Base-by-base conservation (phyloP, 2,329 filamentous ascomycete genomes). In the Calonectria montana region DNA sequence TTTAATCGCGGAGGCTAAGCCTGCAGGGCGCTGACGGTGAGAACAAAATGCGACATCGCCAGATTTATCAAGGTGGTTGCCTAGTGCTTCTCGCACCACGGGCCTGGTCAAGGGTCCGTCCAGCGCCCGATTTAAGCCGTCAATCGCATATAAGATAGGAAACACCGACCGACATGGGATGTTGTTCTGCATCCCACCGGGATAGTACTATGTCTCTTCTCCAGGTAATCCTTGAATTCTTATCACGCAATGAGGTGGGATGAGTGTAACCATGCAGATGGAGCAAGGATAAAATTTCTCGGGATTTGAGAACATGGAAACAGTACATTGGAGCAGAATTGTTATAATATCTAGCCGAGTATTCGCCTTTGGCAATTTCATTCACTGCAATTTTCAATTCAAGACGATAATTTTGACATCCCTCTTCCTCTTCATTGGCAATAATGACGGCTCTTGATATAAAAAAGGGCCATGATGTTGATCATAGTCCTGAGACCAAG, bases 241-340 rank as follows among this genome's bases (percentile, higher is more conserved):
- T n/a, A 41, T 69, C 61, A 65, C 67, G 67, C 62, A 69, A 69
- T 69, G 31, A 29, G 8, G 67, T 41, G 62, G 67, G 67, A 69
- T 69, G 41, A 50, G 48, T 45, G 37, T 50, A 63, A 69, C 15
- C 31, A 18, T 39, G 35, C 12, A 35, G 2, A 15, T 27, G 23
- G n/a, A 37, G 3, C 15, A n/a, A 41, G 62, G n/a, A 47, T 48
- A 5, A 31, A 50, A 57, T 48, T 59, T 59, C 31, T 59, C 53
- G 53, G 53, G 12, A 39, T 37, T 9, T 15, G 10, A 10, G 18
- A 7, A 59, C 9, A 16, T 3, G 21, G 10, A 37, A 21, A 39
- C 25, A 10, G 31, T 15, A 25, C n/a, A 2, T 1, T 1, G 53
- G 21, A 6, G 0, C 13, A 39, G 27, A 39, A 59, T 13, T 12